phyloP scores from a whole-genome alignment of 2,329 filamentous ascomycete species.

The Pleurostoma richardsiae region DNA sequence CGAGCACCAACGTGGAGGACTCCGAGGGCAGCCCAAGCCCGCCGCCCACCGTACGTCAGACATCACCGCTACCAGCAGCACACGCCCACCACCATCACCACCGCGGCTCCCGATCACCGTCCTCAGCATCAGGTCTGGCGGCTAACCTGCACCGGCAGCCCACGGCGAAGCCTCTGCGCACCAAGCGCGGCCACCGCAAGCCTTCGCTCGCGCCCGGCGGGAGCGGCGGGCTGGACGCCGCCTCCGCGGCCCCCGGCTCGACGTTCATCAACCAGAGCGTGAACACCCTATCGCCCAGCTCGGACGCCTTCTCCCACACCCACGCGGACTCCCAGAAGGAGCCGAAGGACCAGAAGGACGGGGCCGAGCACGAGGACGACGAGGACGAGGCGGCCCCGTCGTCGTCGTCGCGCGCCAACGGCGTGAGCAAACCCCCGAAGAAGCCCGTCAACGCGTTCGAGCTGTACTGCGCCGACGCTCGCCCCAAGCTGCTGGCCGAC shows the following conservation, averaged over 20 bases:
- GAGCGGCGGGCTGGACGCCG: slow-evolving; percentile 14
- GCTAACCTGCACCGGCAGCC: slow-evolving; percentile 43
- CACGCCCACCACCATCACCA: slow-evolving; percentile 5
- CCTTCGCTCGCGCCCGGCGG: slow-evolving; percentile 39
- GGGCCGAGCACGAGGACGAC: slow-evolving; percentile 3
- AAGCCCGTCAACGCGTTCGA: slow-evolving; percentile 46
- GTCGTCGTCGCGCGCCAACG: slow-evolving; percentile 25
- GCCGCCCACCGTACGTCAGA: slow-evolving; percentile 64
- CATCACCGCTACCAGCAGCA: slow-evolving; percentile 7
- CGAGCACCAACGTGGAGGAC: slow-evolving; percentile 70
- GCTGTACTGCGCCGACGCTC: slow-evolving; percentile 47
- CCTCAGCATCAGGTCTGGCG: slow-evolving; percentile 8
- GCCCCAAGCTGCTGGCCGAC: slow-evolving; percentile 32
- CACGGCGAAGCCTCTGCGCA: slow-evolving; percentile 71
- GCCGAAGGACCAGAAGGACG: slow-evolving; percentile 16
- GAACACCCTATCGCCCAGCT: slow-evolving; percentile 41
- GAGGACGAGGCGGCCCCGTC: too few relatives aligned
- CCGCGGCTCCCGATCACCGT: slow-evolving; percentile 5
- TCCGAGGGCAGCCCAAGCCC: slow-evolving; percentile 75
- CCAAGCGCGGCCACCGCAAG: slow-evolving; percentile 68
- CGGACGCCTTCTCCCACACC: slow-evolving; percentile 48
- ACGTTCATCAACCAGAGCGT: slow-evolving; percentile 42
- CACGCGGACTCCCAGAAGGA: slow-evolving; percentile 26
- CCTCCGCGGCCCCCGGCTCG: slow-evolving; percentile 24
- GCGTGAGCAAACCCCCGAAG: slow-evolving; percentile 32